These are phyloP conservation scores for Talaromyces sp. DNA, from an alignment of 2,329 filamentous ascomycete species.

Conservation along the genomic window DNA sequence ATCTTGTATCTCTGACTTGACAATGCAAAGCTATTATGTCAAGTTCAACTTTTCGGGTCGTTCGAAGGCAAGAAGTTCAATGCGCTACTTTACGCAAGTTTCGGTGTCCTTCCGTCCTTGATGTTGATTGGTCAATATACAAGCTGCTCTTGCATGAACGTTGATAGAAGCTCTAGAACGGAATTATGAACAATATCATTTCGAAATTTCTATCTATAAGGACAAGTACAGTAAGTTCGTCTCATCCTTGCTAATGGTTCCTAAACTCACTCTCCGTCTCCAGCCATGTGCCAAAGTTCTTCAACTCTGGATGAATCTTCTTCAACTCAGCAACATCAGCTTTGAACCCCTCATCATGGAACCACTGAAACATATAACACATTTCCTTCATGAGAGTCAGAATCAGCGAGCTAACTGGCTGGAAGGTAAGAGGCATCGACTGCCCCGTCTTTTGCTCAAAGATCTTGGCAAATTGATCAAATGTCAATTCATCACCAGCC, in stretches of 20 bases:
- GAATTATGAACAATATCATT: neutral
- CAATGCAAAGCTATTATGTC: neutral
- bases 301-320: conserved; percentile 44
- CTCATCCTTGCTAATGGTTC: neutral
- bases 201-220: too few relatives aligned
- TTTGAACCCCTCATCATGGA: conserved; percentile 46
- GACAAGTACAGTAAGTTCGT: neutral
- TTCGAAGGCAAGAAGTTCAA: neutral
- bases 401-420: conserved; percentile 39
- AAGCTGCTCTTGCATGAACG: neutral
- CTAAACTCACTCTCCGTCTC: conserved; percentile 45
- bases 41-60: neutral
- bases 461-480: conserved; percentile 42
- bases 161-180: neutral
- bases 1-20: neutral
- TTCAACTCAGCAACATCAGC: conserved; percentile 45
- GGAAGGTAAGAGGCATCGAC: conserved; percentile 42
- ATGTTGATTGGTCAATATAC: neutral
- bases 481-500: conserved; percentile 53
- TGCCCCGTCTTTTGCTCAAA: conserved; percentile 48
- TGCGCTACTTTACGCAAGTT: neutral
- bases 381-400: conserved; percentile 45
- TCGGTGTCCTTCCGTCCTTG: neutral
- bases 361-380: conserved; percentile 52
- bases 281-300: conserved; percentile 49